These are phyloP conservation scores for Lasiodiplodia theobromae DNA, from an alignment of 2,329 filamentous ascomycete species.

Conservation along the genomic window DNA sequence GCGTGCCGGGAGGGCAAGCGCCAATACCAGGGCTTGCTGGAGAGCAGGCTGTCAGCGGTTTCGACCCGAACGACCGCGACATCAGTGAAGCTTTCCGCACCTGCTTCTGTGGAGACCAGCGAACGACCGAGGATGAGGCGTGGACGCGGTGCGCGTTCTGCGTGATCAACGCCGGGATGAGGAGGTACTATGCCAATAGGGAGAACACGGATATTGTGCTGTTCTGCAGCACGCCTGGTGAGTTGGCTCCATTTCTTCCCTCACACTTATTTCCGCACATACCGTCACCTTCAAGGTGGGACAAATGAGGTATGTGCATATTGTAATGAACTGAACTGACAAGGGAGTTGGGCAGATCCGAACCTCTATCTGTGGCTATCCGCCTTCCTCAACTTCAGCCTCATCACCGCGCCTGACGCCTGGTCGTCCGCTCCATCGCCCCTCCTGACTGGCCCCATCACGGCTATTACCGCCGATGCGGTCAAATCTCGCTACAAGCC, in stretches of 20 bases:
- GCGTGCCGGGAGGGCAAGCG: background rate
- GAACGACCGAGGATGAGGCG: background rate
- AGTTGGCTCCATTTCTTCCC: background rate
- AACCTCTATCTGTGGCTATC: conserved; percentile 26
- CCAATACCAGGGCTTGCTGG: no score
- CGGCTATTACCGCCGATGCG: conserved; percentile 34
- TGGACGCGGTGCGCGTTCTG: conserved; percentile 2
- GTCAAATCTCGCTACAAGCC: background rate
- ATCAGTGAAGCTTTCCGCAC: conserved; percentile 11
- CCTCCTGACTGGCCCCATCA: conserved; percentile 21
- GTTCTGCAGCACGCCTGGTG: conserved; percentile 9
- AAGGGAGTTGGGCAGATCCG: conserved; percentile 7
- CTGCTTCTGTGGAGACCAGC: conserved; percentile 19
- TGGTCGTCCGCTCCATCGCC: background rate
- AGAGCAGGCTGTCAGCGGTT: background rate
- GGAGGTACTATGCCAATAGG: no score
- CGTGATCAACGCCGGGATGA: background rate
- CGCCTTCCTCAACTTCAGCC: conserved; percentile 25
- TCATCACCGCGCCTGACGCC: background rate
- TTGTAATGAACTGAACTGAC: background rate
- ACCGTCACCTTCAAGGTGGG: background rate
- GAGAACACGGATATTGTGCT: background rate
- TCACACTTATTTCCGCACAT: background rate
- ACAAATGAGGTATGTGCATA: background rate
- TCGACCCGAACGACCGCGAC: conserved; percentile 14